These are phyloP conservation scores for Bertia moriformis DNA, from an alignment of 2,329 filamentous ascomycete genomes.

Conservation along the genomic window DNA sequence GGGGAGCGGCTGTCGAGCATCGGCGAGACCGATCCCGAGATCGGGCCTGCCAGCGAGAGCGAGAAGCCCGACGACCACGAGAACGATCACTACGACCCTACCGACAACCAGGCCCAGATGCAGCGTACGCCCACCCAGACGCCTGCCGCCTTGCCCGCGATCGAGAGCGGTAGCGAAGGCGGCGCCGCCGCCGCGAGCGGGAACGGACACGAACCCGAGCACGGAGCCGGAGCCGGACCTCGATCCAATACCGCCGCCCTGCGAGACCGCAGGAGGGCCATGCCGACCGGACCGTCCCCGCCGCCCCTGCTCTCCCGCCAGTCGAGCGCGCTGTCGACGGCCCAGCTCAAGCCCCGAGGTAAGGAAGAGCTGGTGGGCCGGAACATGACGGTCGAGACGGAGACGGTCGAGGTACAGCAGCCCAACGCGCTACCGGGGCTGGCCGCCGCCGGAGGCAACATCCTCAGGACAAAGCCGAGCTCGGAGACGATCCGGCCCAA, in stretches of 20 bases:
- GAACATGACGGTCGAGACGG: constrained; percentile 95
- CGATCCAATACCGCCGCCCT: constrained; percentile 18
- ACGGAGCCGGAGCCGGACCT: constrained; percentile 15
- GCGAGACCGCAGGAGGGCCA: constrained; percentile 6
- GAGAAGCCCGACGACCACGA: background rate
- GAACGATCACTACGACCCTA: constrained; percentile 15
- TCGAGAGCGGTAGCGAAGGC: constrained; percentile 54
- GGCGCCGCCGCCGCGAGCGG: constrained; percentile 34
- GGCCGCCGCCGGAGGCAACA: constrained; percentile 52
- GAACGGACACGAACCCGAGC: constrained; percentile 29
- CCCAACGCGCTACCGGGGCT: constrained; percentile 66
- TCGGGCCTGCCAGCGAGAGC: too few species aligned
- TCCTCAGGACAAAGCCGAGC: constrained; percentile 72
- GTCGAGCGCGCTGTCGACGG: constrained; percentile 48
- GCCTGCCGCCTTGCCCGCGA: constrained; percentile 20
- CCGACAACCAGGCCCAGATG: constrained; percentile 15
- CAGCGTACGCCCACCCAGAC: constrained; percentile 31
- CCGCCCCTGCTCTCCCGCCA: constrained; percentile 45
- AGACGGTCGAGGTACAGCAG: constrained; percentile 82
- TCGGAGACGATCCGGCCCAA: constrained; percentile 91
- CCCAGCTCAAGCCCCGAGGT: constrained; percentile 38
- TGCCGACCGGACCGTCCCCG: constrained; percentile 25
- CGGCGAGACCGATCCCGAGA: too few species aligned
- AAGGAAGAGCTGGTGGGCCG: constrained; percentile 67
- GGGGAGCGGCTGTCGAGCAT: constrained; percentile 30